Conservation (phyloP, 768 basidiomycete species). For the Astraeus odoratus region DNA sequence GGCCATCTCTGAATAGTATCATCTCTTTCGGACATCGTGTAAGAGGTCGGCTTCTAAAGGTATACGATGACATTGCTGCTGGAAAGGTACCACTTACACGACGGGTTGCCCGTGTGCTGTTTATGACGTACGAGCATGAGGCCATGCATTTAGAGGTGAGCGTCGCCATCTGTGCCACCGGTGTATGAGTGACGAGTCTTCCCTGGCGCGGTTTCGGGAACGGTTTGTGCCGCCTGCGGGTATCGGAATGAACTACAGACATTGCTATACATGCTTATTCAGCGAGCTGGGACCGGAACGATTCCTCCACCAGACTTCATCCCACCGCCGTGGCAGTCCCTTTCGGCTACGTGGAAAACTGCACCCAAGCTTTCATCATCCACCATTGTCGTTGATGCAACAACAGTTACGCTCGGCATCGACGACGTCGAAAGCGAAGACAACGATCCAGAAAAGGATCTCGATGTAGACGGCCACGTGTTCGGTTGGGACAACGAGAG, state of each 20-base stretch:
- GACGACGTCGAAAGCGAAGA: conserved; percentile 79
- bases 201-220: neutral
- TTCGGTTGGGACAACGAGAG: conserved; percentile 97
- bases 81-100: conserved; percentile 46
- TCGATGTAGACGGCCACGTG: conserved; percentile 48
- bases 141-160: conserved; percentile 74
- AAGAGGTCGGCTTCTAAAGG: conserved; percentile 55
- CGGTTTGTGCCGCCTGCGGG: neutral
- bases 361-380: conserved; percentile 35
- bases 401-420: conserved; percentile 64
- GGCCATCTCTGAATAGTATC: conserved; percentile 72
- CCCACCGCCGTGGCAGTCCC: conserved; percentile 60
- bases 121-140: conserved; percentile 91
- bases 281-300: conserved; percentile 71
- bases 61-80: conserved; percentile 69
- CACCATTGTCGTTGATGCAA: conserved; percentile 53
- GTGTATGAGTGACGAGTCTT: no score
- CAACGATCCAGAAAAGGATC: conserved; percentile 20
- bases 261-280: conserved; percentile 89
- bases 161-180: neutral
- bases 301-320: conserved; percentile 72
- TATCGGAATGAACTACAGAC: conserved; percentile 39
- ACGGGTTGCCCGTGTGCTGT: conserved; percentile 70
- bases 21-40: conserved; percentile 74
- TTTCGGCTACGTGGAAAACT: conserved; percentile 42